Evolutionary conservation across 345 rosid species (phyloP).

Genomic region (Ricinus communis): DNA sequence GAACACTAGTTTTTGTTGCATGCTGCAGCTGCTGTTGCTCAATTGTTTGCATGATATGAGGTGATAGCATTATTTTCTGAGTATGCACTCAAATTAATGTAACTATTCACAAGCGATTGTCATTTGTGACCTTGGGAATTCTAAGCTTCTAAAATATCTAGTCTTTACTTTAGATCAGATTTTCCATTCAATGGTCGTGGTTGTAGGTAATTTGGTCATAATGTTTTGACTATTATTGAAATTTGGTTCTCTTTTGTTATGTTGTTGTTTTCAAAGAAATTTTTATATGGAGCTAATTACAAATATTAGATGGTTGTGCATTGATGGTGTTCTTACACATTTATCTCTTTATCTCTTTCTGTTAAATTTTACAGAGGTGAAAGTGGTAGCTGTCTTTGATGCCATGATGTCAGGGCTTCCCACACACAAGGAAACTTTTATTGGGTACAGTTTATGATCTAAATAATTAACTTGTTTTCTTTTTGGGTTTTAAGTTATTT

Average conservation of each 20-base stretch:
- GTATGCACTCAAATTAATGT: not conserved
- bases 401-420: conserved; percentile 94
- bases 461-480: not conserved
- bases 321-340: conserved; percentile 1
- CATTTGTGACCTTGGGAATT: not conserved
- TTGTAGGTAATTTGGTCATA: not conserved
- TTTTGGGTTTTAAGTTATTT: too few species aligned
- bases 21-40: conserved; percentile 2
- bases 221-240: not conserved
- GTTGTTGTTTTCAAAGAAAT: not conserved
- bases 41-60: not conserved
- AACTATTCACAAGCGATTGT: not conserved
- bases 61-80: not conserved
- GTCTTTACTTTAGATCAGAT: not conserved
- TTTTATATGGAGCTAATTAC: not conserved
- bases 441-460: conserved; percentile 53
- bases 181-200: not conserved
- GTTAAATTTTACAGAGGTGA: conserved; percentile 63
- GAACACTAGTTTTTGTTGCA: not conserved
- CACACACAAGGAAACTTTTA: conserved; percentile 77
- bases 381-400: conserved; percentile 94
- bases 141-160: not conserved
- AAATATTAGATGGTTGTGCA: not conserved
- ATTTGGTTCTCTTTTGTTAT: not conserved
- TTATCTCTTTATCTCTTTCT: conserved; percentile 11